Conservation (phyloP, 1,139 yeast genomes). For the Candida anutae region DNA sequence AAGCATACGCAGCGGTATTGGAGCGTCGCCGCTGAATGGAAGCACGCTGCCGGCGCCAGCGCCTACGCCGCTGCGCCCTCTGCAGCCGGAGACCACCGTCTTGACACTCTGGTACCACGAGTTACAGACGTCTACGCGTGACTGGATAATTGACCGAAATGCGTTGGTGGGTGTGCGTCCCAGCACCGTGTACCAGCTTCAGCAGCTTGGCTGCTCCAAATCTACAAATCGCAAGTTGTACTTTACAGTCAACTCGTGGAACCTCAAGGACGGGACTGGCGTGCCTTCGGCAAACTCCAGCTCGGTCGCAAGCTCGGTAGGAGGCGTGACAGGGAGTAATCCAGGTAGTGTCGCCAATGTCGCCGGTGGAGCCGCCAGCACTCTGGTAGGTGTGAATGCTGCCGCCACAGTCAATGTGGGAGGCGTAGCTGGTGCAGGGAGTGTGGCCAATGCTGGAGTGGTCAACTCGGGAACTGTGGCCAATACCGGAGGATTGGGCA, state of each 20-base stretch:
- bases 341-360: too few species aligned
- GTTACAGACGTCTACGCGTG: constrained; percentile 45
- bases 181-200: constrained; percentile 72
- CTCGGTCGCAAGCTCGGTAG: constrained; percentile 1
- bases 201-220: constrained; percentile 5
- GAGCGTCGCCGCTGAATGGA: neutral
- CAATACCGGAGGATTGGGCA: too few species aligned
- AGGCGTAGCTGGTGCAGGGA: too few species aligned
- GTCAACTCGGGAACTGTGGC: too few species aligned
- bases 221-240: constrained; percentile 29
- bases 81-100: constrained; percentile 23
- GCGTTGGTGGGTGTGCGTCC: constrained; percentile 39
- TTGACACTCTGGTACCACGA: constrained; percentile 75
- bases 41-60: neutral
- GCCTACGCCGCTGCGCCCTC: neutral
- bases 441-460: too few species aligned
- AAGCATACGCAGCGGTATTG: constrained; percentile 3
- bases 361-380: too few species aligned
- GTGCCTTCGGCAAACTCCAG: neutral
- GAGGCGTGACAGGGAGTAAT: too few species aligned
- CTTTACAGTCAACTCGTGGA: constrained; percentile 16
- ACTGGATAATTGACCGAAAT: constrained; percentile 55
- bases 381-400: too few species aligned
- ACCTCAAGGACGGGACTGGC: constrained; percentile 6
- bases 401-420: too few species aligned